Evolutionary conservation across 108 stramenopile species (phyloP).

Genomic region (Asterionellopsis glacialis): DNA sequence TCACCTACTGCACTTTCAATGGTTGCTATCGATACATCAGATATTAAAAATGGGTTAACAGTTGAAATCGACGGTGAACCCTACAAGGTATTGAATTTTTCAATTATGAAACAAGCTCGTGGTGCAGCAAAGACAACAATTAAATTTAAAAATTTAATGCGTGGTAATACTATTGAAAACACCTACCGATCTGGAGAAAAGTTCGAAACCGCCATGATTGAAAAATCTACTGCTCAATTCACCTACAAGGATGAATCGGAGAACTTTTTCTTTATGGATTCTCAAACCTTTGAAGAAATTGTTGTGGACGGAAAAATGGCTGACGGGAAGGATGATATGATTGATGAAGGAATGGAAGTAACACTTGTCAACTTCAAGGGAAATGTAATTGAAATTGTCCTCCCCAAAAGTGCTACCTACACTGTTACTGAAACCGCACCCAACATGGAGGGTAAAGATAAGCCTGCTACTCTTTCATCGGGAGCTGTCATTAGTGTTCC

Average conservation of each 20-base stretch:
- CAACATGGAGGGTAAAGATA: slow-evolving; percentile 89
- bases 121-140: slow-evolving; percentile 88
- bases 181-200: slow-evolving; percentile 92
- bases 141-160: slow-evolving; percentile 93
- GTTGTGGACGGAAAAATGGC: slow-evolving; percentile 49
- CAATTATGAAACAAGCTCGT: slow-evolving; percentile 92
- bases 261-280: slow-evolving; percentile 88
- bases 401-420: slow-evolving; percentile 65
- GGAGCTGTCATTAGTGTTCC: slow-evolving; percentile 80
- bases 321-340: slow-evolving; percentile 73
- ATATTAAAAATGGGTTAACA: slow-evolving; percentile 94
- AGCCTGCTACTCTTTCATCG: slow-evolving; percentile 67
- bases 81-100: slow-evolving; percentile 82
- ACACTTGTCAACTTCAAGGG: slow-evolving; percentile 79
- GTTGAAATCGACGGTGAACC: slow-evolving; percentile 91
- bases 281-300: slow-evolving; percentile 88
- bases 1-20: slow-evolving; percentile 17
- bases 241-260: slow-evolving; percentile 78
- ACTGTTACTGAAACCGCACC: slow-evolving; percentile 87
- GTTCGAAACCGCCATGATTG: slow-evolving; percentile 85
- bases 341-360: slow-evolving; percentile 81
- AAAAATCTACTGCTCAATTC: slow-evolving; percentile 72
- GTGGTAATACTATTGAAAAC: slow-evolving; percentile 89
- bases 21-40: slow-evolving; percentile 83
- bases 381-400: slow-evolving; percentile 78